These are phyloP conservation scores for Pistacia vera DNA, from an alignment of 345 rosid species.

Conservation along the genomic window DNA sequence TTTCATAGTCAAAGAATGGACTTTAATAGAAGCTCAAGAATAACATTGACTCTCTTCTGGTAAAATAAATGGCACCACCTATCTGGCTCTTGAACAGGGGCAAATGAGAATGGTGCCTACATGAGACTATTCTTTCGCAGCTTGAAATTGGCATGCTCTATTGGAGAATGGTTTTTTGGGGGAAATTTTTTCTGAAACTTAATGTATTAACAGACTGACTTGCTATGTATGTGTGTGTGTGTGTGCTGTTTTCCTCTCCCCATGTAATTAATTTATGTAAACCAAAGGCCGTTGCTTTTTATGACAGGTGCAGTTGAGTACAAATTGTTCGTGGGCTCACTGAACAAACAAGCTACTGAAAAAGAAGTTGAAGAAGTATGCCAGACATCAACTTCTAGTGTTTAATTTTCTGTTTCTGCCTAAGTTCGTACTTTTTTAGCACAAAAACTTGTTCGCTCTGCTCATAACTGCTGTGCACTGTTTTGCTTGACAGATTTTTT, in stretches of 20 bases:
- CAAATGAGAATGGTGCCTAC: background rate
- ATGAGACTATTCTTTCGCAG: background rate
- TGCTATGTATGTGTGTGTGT: background rate
- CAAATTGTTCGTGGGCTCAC: slow-evolving; percentile 92
- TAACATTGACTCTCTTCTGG: background rate
- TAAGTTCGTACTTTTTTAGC: background rate
- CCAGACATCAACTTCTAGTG: slow-evolving; percentile 3
- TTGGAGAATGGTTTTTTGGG: background rate
- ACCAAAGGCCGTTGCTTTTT: slow-evolving; percentile 21
- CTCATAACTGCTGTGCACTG: slow-evolving; percentile 7
- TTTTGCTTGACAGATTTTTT: slow-evolving; percentile 62
- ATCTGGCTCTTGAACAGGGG: background rate
- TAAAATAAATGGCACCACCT: background rate
- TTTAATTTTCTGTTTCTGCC: slow-evolving; percentile 17
- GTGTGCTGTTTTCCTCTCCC: background rate
- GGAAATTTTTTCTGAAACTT: background rate
- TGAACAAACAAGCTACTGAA: slow-evolving; percentile 91
- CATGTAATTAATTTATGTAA: slow-evolving; percentile 14
- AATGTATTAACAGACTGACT: too few relatives aligned
- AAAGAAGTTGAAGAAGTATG: slow-evolving; percentile 95
- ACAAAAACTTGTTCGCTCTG: slow-evolving; percentile 1
- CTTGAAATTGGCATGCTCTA: background rate
- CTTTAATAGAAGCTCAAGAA: background rate
- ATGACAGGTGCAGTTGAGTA: slow-evolving; percentile 84
- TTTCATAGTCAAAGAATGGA: background rate